These are phyloP conservation scores for Chalciporus piperatus DNA, from an alignment of 768 basidiomycete genomes.

Conservation along the genomic window DNA sequence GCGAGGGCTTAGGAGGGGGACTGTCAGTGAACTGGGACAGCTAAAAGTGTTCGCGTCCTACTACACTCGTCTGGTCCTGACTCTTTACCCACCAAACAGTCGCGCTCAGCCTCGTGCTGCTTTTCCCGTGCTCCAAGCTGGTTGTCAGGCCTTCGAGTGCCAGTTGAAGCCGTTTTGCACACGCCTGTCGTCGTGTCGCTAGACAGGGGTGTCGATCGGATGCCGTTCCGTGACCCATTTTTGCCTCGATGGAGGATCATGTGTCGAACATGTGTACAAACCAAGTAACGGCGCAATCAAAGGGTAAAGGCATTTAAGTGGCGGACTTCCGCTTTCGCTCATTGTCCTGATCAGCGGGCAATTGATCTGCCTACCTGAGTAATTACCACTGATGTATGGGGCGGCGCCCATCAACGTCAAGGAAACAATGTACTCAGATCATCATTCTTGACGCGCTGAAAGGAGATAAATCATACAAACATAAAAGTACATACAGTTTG, in stretches of 20 bases:
- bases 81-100: conserved; percentile 11
- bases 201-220: too few species aligned
- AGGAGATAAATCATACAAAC: background rate
- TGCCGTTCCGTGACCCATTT: background rate
- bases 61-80: conserved; percentile 1
- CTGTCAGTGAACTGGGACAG: background rate
- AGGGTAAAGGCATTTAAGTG: background rate
- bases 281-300: background rate
- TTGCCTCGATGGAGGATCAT: background rate
- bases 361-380: background rate
- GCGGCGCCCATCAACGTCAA: background rate
- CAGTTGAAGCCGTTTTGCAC: too few species aligned
- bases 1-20: background rate
- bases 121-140: conserved; percentile 13
- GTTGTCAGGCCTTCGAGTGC: too few species aligned
- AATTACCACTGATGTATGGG: background rate
- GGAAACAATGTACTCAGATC: background rate
- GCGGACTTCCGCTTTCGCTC: background rate
- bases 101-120: conserved; percentile 35
- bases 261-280: background rate
- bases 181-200: too few species aligned
- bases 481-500: conserved; percentile 16
- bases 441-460: background rate
- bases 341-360: background rate
- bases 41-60: background rate